Conservation (phyloP, 2,329 filamentous ascomycete genomes). For the Incumbomyces lentus region DNA sequence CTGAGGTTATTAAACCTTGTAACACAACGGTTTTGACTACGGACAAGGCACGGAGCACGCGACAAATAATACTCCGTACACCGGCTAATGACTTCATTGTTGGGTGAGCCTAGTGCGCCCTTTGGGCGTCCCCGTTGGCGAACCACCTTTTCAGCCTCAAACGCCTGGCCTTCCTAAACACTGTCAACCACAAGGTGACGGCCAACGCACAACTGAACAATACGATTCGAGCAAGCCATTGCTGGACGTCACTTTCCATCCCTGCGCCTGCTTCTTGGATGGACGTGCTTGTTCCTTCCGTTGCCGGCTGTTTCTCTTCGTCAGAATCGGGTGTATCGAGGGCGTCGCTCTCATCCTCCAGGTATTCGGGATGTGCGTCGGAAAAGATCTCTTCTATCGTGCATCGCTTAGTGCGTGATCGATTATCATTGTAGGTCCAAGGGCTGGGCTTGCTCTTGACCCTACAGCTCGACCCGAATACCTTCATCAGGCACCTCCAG, state of each 20-base stretch:
- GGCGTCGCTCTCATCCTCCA: conserved; percentile 9
- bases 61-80: too few relatives aligned
- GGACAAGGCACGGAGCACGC: too few relatives aligned
- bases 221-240: conserved; percentile 14
- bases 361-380: conserved; percentile 17
- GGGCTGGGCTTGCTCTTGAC: conserved; percentile 21
- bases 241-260: conserved; percentile 6
- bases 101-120: too few relatives aligned
- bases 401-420: conserved; percentile 7
- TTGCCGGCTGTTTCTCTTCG: conserved; percentile 6
- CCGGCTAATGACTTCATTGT: neutral
- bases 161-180: conserved; percentile 17
- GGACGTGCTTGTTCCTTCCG: conserved; percentile 8
- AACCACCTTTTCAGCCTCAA: conserved; percentile 11
- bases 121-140: neutral
- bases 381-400: conserved; percentile 12
- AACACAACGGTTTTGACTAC: too few relatives aligned
- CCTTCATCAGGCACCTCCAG: conserved; percentile 53
- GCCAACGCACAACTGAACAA: conserved; percentile 14
- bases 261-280: neutral
- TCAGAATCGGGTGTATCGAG: conserved; percentile 2
- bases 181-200: conserved; percentile 11
- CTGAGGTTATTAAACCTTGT: neutral
- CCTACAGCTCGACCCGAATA: conserved; percentile 57
- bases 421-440: conserved; percentile 8